Evolutionary conservation across 345 rosid genomes (phyloP).

Genomic region (Jatropha curcas): DNA sequence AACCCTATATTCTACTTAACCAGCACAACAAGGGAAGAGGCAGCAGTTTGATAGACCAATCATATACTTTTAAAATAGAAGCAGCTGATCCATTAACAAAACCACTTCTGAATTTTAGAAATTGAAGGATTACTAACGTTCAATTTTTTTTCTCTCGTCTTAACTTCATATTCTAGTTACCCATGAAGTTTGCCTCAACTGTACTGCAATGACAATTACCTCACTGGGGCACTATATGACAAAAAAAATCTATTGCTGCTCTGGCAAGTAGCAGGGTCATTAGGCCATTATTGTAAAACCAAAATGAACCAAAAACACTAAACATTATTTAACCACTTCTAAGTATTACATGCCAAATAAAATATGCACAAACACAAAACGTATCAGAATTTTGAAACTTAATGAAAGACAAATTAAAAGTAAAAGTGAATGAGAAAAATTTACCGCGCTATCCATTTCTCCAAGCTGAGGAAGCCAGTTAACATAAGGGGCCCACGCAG

Average conservation of each 20-base stretch:
- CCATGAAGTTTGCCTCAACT: background rate
- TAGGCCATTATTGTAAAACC: background rate
- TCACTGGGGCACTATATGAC: background rate
- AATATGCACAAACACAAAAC: background rate
- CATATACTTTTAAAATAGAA: background rate
- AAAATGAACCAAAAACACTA: background rate
- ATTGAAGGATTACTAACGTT: background rate
- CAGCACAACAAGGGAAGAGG: background rate
- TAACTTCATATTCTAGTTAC: background rate
- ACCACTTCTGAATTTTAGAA: background rate
- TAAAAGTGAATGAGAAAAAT: constrained; percentile 8
- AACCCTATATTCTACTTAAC: background rate
- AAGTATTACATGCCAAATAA: background rate
- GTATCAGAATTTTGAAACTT: background rate
- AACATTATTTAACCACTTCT: background rate
- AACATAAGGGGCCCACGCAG: constrained; percentile 73
- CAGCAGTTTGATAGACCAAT: background rate
- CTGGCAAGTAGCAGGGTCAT: background rate
- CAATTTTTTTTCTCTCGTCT: background rate
- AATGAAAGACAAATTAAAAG: background rate
- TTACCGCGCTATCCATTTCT: constrained; percentile 72
- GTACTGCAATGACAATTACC: background rate
- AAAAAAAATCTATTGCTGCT: background rate
- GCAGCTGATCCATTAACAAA: background rate
- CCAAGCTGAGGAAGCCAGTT: constrained; percentile 60